Percentiles rank a stretch among this genome's conserved stretches.
These are phyloP conservation scores for Hemileccinum rubropunctum DNA, from an alignment of 768 basidiomycete genomes.

Conservation along the genomic window DNA sequence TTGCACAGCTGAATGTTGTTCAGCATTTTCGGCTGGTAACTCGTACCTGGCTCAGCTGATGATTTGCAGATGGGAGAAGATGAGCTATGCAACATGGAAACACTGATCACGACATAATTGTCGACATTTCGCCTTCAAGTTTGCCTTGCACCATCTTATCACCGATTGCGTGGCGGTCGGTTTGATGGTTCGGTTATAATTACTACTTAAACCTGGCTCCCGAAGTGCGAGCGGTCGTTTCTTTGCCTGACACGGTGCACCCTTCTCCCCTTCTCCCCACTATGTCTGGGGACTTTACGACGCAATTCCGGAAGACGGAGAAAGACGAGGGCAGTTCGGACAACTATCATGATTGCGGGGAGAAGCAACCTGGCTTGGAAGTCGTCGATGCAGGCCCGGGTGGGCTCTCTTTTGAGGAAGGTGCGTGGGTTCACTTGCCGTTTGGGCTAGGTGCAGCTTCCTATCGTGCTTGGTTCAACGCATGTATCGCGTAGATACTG, in stretches of 20 bases:
- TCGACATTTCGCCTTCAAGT: background rate
- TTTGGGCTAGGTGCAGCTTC: too few species aligned
- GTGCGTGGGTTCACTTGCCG: slow-evolving; percentile 24
- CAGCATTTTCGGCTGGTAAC: too few species aligned
- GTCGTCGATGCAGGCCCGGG: slow-evolving; percentile 36
- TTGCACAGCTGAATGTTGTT: too few species aligned
- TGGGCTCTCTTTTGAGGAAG: slow-evolving; percentile 49
- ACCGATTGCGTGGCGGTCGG: too few species aligned
- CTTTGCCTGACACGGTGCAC: background rate
- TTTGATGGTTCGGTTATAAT: too few species aligned
- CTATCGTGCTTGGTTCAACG: background rate
- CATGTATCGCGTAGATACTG: slow-evolving; percentile 35
- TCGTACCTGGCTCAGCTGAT: too few species aligned
- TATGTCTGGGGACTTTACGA: slow-evolving; percentile 11
- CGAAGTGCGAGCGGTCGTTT: too few species aligned
- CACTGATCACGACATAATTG: too few species aligned
- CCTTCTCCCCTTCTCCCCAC: background rate
- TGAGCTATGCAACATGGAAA: too few species aligned
- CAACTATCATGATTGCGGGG: background rate
- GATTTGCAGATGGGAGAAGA: too few species aligned
- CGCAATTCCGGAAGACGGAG: slow-evolving; percentile 1
- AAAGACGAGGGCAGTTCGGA: slow-evolving; percentile 2
- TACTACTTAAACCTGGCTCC: too few species aligned
- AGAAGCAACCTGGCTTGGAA: background rate
- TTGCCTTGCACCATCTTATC: background rate